Conservation (phyloP, 2,329 filamentous ascomycete species). For the Emergomyces pasteurianus region DNA sequence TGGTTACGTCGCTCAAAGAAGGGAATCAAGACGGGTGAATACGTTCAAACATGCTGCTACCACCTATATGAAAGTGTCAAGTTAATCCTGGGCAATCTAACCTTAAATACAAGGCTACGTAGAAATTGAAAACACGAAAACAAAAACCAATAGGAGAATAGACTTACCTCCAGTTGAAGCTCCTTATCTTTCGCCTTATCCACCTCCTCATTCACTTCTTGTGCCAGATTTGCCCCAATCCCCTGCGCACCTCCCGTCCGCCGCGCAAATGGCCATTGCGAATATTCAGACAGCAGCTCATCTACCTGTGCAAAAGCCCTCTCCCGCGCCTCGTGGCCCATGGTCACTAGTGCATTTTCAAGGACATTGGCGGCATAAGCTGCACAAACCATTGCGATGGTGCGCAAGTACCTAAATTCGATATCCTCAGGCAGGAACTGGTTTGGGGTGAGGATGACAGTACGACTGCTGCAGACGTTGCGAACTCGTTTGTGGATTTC, state of each 20-base stretch:
- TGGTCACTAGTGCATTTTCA: slow-evolving; percentile 88
- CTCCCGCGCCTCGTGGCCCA: slow-evolving; percentile 89
- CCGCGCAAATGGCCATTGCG: slow-evolving; percentile 90
- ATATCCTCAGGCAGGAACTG: slow-evolving; percentile 89
- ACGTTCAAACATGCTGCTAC: slow-evolving; percentile 94
- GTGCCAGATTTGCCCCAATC: slow-evolving; percentile 83
- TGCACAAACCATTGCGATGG: slow-evolving; percentile 91
- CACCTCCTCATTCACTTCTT: slow-evolving; percentile 77
- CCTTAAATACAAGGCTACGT: neutral
- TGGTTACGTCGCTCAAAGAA: slow-evolving; percentile 49
- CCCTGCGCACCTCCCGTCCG: slow-evolving; percentile 64
- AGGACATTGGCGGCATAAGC: slow-evolving; percentile 96
- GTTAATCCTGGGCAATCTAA: neutral
- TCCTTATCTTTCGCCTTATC: slow-evolving; percentile 83
- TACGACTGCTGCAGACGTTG: slow-evolving; percentile 84
- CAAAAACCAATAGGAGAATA: neutral
- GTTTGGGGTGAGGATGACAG: slow-evolving; percentile 73
- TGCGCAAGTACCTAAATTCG: slow-evolving; percentile 86
- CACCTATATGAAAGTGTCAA: slow-evolving; percentile 38
- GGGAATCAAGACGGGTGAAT: slow-evolving; percentile 91
- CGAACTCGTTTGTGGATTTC: slow-evolving; percentile 89
- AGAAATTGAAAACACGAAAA: neutral
- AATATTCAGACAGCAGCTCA: slow-evolving; percentile 89
- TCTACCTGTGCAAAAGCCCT: slow-evolving; percentile 94
- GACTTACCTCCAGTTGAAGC: slow-evolving; percentile 77